A percentile compares a stretch with the other conserved stretches of the same genome.
Evolutionary conservation across 2,329 filamentous ascomycete species (phyloP).

Genomic region (Parafenestella ontariensis): DNA sequence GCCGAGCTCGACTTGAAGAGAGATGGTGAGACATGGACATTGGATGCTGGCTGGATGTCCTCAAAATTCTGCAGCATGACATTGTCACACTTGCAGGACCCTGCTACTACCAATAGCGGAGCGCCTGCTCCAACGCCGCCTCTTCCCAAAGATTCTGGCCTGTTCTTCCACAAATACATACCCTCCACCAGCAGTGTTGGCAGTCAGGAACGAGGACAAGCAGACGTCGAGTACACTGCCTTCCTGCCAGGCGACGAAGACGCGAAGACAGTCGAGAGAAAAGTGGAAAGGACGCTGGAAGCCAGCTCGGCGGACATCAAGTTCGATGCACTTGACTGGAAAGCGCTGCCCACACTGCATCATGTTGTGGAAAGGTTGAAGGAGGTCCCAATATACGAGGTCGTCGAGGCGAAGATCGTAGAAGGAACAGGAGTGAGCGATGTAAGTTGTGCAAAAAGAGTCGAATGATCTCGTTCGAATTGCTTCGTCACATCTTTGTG

Average conservation of each 20-base stretch:
- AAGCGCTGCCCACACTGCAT: constrained; percentile 66
- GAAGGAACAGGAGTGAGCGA: constrained; percentile 62
- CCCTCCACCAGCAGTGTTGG: constrained; percentile 57
- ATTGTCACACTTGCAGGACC: constrained; percentile 30
- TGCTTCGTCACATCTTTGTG: too few relatives aligned
- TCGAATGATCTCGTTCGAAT: neutral
- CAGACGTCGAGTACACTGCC: constrained; percentile 63
- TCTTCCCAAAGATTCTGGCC: constrained; percentile 52
- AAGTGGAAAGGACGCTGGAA: constrained; percentile 45
- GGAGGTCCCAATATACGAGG: constrained; percentile 64
- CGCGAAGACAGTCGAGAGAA: constrained; percentile 40
- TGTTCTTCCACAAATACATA: constrained; percentile 65
- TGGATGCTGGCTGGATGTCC: constrained; percentile 51
- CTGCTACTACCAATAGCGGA: constrained; percentile 11
- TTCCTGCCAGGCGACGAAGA: constrained; percentile 48
- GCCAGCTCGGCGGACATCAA: constrained; percentile 55
- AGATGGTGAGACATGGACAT: constrained; percentile 45
- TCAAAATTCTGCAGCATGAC: constrained; percentile 43
- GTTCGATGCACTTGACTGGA: constrained; percentile 61
- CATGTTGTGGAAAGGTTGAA: constrained; percentile 61
- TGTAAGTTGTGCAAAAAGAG: constrained; percentile 45
- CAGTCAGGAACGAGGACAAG: constrained; percentile 52
- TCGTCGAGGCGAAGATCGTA: constrained; percentile 63
- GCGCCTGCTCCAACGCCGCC: constrained; percentile 1
- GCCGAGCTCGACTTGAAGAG: constrained; percentile 58